Conservation (phyloP, 208 protist species). For the Trichomonas vaginalis region DNA sequence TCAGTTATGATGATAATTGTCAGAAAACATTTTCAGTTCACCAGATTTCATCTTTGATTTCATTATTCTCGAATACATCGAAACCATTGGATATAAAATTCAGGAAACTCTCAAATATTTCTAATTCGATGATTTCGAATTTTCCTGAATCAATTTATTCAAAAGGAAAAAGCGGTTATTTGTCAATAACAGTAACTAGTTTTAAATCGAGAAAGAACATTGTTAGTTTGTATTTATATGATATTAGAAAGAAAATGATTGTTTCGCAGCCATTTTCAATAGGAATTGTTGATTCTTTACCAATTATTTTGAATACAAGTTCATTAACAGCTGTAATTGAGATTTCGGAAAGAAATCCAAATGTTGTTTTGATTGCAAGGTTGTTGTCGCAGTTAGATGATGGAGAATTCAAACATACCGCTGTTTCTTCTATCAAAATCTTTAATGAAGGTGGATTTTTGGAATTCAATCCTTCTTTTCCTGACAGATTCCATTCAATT, state of each 20-base stretch:
- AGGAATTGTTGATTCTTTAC: neutral
- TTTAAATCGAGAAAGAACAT: neutral
- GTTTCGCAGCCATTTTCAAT: neutral
- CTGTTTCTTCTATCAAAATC: neutral
- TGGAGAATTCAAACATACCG: neutral
- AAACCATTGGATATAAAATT: neutral
- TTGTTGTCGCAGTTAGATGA: neutral
- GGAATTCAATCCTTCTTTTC: neutral
- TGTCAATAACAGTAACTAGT: neutral
- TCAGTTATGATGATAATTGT: neutral
- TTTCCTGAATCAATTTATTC: neutral
- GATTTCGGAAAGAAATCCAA: neutral
- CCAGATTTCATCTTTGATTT: neutral
- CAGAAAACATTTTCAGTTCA: neutral
- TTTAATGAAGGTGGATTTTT: neutral
- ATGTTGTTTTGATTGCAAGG: neutral
- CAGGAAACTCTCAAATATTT: neutral
- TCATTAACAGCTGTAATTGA: neutral
- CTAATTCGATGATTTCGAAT: neutral
- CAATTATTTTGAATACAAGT: neutral
- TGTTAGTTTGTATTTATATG: neutral
- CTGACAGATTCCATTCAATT: neutral
- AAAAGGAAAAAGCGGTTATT: neutral
- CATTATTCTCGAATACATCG: neutral
- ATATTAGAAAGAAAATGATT: neutral